Evolutionary conservation across 73 alveolate species (phyloP), one percentile per base, ranked within the genome.

Genomic region (Blepharisma stoltei): DNA sequence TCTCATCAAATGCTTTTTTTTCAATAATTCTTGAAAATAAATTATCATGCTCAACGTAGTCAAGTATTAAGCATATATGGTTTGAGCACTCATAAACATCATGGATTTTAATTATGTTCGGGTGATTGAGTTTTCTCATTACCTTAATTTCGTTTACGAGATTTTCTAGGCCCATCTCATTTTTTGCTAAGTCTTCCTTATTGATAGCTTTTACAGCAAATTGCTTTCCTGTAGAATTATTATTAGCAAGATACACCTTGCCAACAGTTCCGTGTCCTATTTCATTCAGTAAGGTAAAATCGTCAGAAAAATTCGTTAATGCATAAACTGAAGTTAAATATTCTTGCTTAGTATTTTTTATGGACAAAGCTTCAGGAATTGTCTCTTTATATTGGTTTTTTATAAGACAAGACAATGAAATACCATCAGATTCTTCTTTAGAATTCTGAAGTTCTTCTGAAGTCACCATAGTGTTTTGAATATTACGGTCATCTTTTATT

Each of bases 201-300:
- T 88, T 60, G 23, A 95, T 71, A n/a, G 89, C 91, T 80, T 95
- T 95, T 96, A 95, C 87, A 5, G 99, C 99, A 71, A 78, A 90
- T 18, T 20, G 78, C 37, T 67, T 27, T 44, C 78, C 85, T 6
- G 85, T 78, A 52, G 85, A 93, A 49, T 38, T 83, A 83, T 76
- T 78, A 82, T 70, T 93, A 83, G 87, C 98, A 3, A 92, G 84
- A 67, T 86, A 86, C 5, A 92, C 98, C 60, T 89, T 88, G n/a
- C 95, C 93, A 81, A 92, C 90, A 27, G 92, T 82, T 6, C 98
- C 98, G 77, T 87, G 85, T 6, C 98, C 98, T 2, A 92, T 80
- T n/a, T 82, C 77, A 60, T 82, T 84, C 0, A 93, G 75, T 6
- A 75, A 65, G 5, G 44, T 21, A 47, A 84, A 84, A 18, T 8